phyloP scores from a whole-genome alignment of 371 early-diverging fungal genomes.

The Entomophthora muscae region DNA sequence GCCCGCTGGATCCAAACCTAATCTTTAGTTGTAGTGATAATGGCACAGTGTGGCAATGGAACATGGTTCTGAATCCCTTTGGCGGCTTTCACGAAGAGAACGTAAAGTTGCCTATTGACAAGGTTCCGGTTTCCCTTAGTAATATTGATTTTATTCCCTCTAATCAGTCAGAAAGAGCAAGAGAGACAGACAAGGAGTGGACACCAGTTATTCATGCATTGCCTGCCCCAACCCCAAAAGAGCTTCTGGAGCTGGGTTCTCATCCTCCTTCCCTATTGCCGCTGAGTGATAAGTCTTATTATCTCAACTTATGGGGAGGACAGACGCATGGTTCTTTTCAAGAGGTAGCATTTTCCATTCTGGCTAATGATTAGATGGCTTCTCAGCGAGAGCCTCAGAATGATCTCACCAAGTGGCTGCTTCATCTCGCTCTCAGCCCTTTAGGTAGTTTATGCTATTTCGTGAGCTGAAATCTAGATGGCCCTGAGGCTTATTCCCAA shows the following conservation, averaged over 20 bases:
- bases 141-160: too few species aligned
- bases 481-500: neutral
- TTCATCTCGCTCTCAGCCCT: neutral
- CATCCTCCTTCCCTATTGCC: neutral
- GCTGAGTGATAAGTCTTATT: neutral
- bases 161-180: neutral
- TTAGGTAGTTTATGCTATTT: too few species aligned
- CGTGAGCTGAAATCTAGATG: too few species aligned
- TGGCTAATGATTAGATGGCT: neutral
- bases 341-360: neutral
- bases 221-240: neutral
- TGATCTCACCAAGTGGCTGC: neutral
- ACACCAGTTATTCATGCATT: neutral
- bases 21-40: neutral
- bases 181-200: neutral
- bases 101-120: too few species aligned
- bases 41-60: neutral
- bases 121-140: too few species aligned
- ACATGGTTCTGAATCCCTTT: neutral
- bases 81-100: neutral
- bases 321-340: neutral
- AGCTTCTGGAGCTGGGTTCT: neutral
- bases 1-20: neutral
- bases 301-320: neutral
- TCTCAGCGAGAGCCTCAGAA: neutral